Conservation (phyloP, 495 filamentous ascomycete genomes). For the Halenospora varia region DNA sequence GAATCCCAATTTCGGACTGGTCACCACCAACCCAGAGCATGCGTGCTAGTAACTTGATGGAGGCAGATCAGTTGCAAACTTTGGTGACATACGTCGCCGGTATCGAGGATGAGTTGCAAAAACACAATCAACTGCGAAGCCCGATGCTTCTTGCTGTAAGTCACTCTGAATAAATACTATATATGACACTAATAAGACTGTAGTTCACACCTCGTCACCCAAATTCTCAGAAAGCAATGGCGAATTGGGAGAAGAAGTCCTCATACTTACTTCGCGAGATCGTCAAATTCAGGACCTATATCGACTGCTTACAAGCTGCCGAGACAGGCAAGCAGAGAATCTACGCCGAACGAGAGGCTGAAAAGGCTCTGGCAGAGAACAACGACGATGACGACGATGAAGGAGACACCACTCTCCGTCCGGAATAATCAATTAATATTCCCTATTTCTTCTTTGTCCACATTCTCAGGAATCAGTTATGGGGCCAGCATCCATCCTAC, state of each 20-base stretch:
- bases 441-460: background rate
- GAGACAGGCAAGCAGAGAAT: conserved; percentile 38
- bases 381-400: conserved; percentile 9
- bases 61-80: conserved; percentile 75
- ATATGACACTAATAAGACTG: conserved; percentile 8
- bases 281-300: conserved; percentile 93
- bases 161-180: conserved; percentile 7
- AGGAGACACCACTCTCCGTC: conserved; percentile 7
- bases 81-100: conserved; percentile 75
- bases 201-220: conserved; percentile 79
- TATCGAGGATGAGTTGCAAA: conserved; percentile 79
- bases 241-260: conserved; percentile 96
- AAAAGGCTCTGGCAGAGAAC: conserved; percentile 26
- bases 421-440: background rate
- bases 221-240: conserved; percentile 78
- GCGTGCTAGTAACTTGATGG: conserved; percentile 70
- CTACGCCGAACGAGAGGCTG: conserved; percentile 44
- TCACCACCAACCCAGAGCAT: conserved; percentile 87
- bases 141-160: conserved; percentile 78
- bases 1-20: conserved; percentile 85
- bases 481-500: background rate
- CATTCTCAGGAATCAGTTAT: background rate
- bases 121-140: conserved; percentile 80
- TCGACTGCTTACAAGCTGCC: conserved; percentile 64
- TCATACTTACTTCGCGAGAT: conserved; percentile 90